These are phyloP conservation scores for Neurospora pannonica DNA, from an alignment of 495 filamentous ascomycete species.

Conservation along the genomic window DNA sequence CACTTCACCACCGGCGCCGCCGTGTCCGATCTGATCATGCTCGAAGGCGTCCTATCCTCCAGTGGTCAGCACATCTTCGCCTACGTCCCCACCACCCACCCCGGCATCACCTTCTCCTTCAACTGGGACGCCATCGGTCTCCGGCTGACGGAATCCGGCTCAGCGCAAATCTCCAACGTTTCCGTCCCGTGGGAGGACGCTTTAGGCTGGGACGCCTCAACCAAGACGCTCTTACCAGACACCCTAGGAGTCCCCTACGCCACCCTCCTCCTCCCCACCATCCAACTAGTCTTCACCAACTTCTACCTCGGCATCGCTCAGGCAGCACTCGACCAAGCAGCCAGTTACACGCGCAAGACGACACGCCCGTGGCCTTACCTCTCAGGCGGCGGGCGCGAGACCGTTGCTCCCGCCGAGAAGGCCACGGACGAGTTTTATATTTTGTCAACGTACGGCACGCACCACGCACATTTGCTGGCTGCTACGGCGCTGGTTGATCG, in stretches of 20 bases:
- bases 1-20: constrained; percentile 55
- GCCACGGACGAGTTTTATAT: constrained; percentile 55
- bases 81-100: constrained; percentile 41
- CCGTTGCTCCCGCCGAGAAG: constrained; percentile 5
- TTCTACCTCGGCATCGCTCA: constrained; percentile 54
- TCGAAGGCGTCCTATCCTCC: constrained; percentile 46
- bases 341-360: constrained; percentile 38
- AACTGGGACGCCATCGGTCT: constrained; percentile 57
- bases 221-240: constrained; percentile 24
- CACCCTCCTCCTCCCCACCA: constrained; percentile 51
- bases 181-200: constrained; percentile 47
- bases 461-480: constrained; percentile 48
- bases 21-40: constrained; percentile 51
- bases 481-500: constrained; percentile 45
- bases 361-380: constrained; percentile 47
- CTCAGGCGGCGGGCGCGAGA: constrained; percentile 37
- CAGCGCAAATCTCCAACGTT: constrained; percentile 47
- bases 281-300: constrained; percentile 53
- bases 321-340: constrained; percentile 40
- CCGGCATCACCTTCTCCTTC: constrained; percentile 45
- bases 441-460: constrained; percentile 50
- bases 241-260: constrained; percentile 37
- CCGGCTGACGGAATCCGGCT: constrained; percentile 50
- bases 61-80: constrained; percentile 45
- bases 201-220: constrained; percentile 43